Percentiles rank a stretch among this genome's conserved stretches.
Evolutionary conservation across 345 rosid genomes (phyloP).

Genomic region (Brassica incana): DNA sequence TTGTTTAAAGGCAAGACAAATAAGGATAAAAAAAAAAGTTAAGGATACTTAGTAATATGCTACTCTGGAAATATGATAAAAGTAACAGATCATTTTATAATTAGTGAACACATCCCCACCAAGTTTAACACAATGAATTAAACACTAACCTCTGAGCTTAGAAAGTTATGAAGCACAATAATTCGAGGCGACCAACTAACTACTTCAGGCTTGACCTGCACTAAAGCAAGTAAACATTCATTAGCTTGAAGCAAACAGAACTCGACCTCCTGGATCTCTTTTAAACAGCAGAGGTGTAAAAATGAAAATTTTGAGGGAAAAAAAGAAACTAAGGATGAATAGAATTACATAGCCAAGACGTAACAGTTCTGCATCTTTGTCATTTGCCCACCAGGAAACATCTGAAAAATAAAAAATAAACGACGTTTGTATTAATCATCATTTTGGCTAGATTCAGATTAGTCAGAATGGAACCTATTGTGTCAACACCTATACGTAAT

Average conservation of each 20-base stretch:
- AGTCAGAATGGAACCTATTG: neutral
- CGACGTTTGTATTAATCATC: neutral
- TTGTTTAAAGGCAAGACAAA: neutral
- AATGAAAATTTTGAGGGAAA: neutral
- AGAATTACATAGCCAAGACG: constrained; percentile 83
- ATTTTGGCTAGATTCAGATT: neutral
- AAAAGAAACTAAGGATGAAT: neutral
- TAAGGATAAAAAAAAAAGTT: neutral
- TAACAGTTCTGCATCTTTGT: constrained; percentile 75
- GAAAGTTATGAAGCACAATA: constrained; percentile 76
- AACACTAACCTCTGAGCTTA: constrained; percentile 68
- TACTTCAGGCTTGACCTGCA: constrained; percentile 91
- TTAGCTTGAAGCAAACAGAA: constrained; percentile 7
- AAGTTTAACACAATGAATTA: neutral
- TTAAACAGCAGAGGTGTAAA: neutral
- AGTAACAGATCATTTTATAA: neutral
- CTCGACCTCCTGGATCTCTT: neutral
- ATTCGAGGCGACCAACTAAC: constrained; percentile 93
- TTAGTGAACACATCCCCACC: neutral
- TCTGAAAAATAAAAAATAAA: constrained; percentile 50
- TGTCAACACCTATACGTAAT: neutral
- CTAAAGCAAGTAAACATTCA: constrained; percentile 36
- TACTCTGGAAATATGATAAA: too few relatives aligned
- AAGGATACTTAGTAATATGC: neutral
- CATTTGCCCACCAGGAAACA: constrained; percentile 61